Percentiles rank a stretch among this genome's conserved stretches.
Evolutionary conservation across 2,329 filamentous ascomycete genomes (phyloP).

Genomic region (Triangularia setosa): DNA sequence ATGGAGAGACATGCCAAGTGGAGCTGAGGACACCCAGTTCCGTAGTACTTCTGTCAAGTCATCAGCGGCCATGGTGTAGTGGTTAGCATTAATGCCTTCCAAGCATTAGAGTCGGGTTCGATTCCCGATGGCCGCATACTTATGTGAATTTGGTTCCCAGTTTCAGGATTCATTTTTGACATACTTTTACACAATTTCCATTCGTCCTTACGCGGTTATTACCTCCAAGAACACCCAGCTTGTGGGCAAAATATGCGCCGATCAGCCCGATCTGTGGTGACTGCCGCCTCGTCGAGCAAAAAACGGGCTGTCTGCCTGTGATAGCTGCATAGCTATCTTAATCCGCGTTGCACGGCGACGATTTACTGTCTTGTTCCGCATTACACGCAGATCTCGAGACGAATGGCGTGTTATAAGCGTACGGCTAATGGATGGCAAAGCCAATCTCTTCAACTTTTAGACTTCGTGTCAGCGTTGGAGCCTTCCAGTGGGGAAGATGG

Average conservation of each 20-base stretch:
- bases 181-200: neutral
- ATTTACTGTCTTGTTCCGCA: neutral
- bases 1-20: neutral
- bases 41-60: neutral
- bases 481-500: neutral
- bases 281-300: neutral
- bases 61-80: constrained; percentile 10
- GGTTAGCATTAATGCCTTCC: constrained; percentile 12
- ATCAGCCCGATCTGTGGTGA: no score
- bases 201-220: neutral
- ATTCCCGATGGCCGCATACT: constrained; percentile 6
- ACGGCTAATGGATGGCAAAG: no score
- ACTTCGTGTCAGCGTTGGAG: neutral
- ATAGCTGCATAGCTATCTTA: neutral
- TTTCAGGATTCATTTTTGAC: neutral
- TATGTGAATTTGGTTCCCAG: no score
- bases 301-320: neutral
- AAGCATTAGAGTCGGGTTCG: constrained; percentile 11
- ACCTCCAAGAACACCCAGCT: no score
- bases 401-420: neutral
- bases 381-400: neutral
- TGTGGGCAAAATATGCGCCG: no score
- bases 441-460: no score
- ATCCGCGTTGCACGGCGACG: neutral
- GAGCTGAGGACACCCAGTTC: neutral